Conservation (phyloP, 805 yeast species). For the Lipomyces sp. region DNA sequence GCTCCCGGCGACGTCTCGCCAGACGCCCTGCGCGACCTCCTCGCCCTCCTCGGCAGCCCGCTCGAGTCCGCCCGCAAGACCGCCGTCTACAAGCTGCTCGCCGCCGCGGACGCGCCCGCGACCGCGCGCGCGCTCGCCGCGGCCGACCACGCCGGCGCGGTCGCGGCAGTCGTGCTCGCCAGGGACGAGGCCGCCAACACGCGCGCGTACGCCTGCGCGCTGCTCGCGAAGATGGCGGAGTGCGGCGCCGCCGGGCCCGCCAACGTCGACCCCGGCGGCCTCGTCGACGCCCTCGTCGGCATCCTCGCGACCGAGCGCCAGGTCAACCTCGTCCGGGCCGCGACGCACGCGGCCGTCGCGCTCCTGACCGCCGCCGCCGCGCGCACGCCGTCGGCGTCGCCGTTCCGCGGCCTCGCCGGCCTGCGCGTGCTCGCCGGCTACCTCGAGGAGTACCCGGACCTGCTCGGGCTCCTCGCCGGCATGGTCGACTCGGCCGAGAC, state of each 20-base stretch:
- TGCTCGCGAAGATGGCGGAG: conserved; percentile 1
- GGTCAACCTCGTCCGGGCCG: conserved; percentile 10
- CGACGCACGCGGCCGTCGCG: conserved; percentile 3
- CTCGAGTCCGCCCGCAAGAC: too few relatives aligned
- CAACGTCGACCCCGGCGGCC: background rate
- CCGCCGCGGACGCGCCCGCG: too few relatives aligned
- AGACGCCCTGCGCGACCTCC: conserved; percentile 1
- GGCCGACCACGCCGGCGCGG: too few relatives aligned
- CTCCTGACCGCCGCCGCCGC: background rate
- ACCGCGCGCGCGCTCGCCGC: too few relatives aligned
- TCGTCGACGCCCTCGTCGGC: background rate
- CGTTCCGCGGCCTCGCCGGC: conserved; percentile 3
- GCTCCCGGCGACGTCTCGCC: conserved; percentile 2
- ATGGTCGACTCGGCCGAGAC: conserved; percentile 2
- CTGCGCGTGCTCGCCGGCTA: background rate
- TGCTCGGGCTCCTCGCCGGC: conserved; percentile 1
- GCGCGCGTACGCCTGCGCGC: too few relatives aligned
- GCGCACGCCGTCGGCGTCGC: background rate
- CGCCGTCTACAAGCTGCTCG: too few relatives aligned
- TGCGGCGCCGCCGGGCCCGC: background rate
- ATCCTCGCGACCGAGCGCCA: conserved; percentile 5
- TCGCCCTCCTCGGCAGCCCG: too few relatives aligned
- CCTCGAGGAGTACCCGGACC: background rate
- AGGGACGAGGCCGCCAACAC: too few relatives aligned
- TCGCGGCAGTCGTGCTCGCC: too few relatives aligned